A percentile compares a stretch with the other conserved stretches of the same genome.
These are phyloP conservation scores for Sapria himalayana DNA, from an alignment of 345 rosid species.

Conservation along the genomic window DNA sequence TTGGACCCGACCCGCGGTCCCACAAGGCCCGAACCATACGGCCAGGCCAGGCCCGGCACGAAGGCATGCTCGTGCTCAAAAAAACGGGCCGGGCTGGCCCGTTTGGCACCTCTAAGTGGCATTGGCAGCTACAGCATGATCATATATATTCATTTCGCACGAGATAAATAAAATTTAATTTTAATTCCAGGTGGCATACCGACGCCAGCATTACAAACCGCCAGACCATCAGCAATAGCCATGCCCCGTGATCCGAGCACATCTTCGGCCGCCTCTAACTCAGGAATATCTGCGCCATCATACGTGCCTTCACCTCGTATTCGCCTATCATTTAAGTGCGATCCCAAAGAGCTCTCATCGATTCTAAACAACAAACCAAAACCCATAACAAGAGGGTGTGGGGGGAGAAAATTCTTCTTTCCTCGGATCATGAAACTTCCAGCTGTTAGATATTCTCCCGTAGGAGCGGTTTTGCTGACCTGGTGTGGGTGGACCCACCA, in stretches of 20 bases:
- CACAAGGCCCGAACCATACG: too few relatives aligned
- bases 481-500: slow-evolving; percentile 99
- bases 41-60: too few relatives aligned
- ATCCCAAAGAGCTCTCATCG: slow-evolving; percentile 96
- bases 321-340: slow-evolving; percentile 92
- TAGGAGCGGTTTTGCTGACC: slow-evolving; percentile 98
- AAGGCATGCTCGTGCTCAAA: too few relatives aligned
- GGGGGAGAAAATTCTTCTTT: slow-evolving; percentile 92
- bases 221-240: slow-evolving; percentile 4
- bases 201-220: slow-evolving; percentile 9
- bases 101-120: too few relatives aligned
- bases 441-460: slow-evolving; percentile 93
- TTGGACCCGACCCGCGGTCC: too few relatives aligned
- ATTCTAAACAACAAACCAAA: slow-evolving; percentile 88
- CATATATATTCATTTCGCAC: too few relatives aligned
- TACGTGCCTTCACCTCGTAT: slow-evolving; percentile 66
- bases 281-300: slow-evolving; percentile 47
- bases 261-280: too few relatives aligned
- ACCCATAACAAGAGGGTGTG: slow-evolving; percentile 95
- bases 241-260: too few relatives aligned
- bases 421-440: slow-evolving; percentile 99
- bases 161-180: too few relatives aligned
- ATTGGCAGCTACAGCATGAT: too few relatives aligned
- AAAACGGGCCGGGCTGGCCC: too few relatives aligned
- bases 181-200: slow-evolving; percentile 9